Evolutionary conservation across 2,329 filamentous ascomycete species (phyloP), one percentile per base, ranked within the genome.

Genomic region (Trichoderma lentiforme): DNA sequence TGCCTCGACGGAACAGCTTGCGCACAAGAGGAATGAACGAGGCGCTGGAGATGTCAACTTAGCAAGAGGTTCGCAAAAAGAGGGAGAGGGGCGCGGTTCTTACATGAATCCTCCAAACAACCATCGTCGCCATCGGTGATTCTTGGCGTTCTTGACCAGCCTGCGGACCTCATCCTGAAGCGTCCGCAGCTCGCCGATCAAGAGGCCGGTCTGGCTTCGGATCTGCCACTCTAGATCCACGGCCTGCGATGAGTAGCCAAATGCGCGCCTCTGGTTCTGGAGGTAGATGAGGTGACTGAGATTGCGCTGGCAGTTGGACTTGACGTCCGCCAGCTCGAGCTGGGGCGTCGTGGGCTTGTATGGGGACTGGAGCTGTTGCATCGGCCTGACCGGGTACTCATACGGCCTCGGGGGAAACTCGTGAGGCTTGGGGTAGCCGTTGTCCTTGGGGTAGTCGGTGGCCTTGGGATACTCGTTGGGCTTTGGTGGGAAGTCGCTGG

Each of bases 11-110:
- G 78, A 88, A 89, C 74, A 89, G 82, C 56, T 80, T 79, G 56
- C 86, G 85, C 26, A 89, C 83, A 3, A 83, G 78, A 1, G 87
- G 87, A 71, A 89, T 83, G 67, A 89, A 84, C 8, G 83, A 80
- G 1, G 85, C 86, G 32, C 86, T 88, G 60, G 36, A n/a, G 34
- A 11, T 9, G 26, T 26, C 6, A 30, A 24, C 18, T 68, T 34
- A n/a, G n/a, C 4, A 18, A 14, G 4, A 9, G 6, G 7, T 15
- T 28, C 51, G 4, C 24, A 21, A 36, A 60, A 58, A 34, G 12
- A 24, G 36, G 21, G 24, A 1, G 14, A 58, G 36, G 12, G 11
- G 47, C 26, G 64, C 9, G 57, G 11, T 24, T 81, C 86, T 83
- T 75, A 88, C 86, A 88, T 78, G 18, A 85, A 76, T 0, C 85